A percentile compares a stretch with the other conserved stretches of the same genome.
Evolutionary conservation across 2,329 filamentous ascomycete genomes (phyloP).

Genomic region (Penicillium rolfsii): DNA sequence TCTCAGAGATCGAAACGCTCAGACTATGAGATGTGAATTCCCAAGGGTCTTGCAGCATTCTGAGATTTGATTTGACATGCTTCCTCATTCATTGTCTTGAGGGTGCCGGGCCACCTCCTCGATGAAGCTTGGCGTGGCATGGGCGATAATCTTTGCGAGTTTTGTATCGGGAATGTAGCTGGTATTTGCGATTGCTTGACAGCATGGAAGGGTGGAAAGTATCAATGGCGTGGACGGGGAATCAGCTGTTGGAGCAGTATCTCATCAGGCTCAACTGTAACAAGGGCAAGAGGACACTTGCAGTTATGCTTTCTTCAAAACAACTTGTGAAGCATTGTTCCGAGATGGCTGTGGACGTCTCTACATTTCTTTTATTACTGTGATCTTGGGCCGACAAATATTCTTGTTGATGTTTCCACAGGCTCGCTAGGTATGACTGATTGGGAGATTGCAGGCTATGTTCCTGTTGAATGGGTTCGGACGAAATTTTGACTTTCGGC

Average conservation of each 20-base stretch:
- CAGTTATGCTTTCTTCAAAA: slow-evolving; percentile 14
- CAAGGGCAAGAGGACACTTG: slow-evolving; percentile 10
- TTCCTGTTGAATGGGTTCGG: slow-evolving; percentile 39
- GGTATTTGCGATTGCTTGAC: slow-evolving; percentile 7
- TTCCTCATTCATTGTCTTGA: slow-evolving; percentile 15
- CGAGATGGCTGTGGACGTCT: slow-evolving; percentile 16
- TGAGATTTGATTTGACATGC: slow-evolving; percentile 15
- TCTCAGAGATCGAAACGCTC: slow-evolving; percentile 13
- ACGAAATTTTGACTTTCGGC: slow-evolving; percentile 39
- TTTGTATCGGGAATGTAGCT: slow-evolving; percentile 17
- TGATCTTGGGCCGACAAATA: slow-evolving; percentile 37
- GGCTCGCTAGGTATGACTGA: slow-evolving; percentile 36
- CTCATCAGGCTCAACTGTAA: slow-evolving; percentile 11
- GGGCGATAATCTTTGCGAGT: slow-evolving; percentile 15
- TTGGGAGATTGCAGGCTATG: slow-evolving; percentile 38
- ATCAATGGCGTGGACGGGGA: slow-evolving; percentile 17
- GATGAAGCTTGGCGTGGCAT: slow-evolving; percentile 19
- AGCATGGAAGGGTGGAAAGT: slow-evolving; percentile 7
- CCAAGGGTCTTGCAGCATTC: slow-evolving; percentile 11
- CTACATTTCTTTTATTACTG: slow-evolving; percentile 29
- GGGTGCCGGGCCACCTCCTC: slow-evolving; percentile 15
- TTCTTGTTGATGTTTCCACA: slow-evolving; percentile 31
- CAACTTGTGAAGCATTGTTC: slow-evolving; percentile 17
- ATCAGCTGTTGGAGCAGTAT: slow-evolving; percentile 16
- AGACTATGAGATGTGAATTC: slow-evolving; percentile 1